Base-by-base conservation (phyloP, 1,139 yeast genomes). In the Zygosaccharomyces sapae region DNA sequence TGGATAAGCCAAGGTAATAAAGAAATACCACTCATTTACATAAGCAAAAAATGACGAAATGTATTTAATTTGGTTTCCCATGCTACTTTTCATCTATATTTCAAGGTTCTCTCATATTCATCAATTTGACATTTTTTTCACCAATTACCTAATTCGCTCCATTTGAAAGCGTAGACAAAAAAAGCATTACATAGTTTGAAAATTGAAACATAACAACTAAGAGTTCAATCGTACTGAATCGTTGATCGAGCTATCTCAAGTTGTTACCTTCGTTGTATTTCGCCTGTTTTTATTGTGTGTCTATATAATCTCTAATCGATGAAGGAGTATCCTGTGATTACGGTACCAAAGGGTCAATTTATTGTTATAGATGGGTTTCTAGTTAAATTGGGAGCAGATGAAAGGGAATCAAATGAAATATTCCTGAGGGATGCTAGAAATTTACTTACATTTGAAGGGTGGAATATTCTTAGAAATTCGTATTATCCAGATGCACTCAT, bases 311-410 rank as follows among this genome's bases (percentile, higher is more conserved):
- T 22, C 8, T 22, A 22, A 22, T 22, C 25, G 7, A 45, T 45
- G 47, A 24, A 36, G 13, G 37, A 20, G 20, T 45, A 40, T 16
- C 42, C 47, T 25, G 44, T 38, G 25, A 45, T 45, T 22, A 40
- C 47, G 10, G 31, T 40, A 13, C 33, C 41, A 20, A 37, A 33
- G 12, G 44, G 44, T 4, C 38, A 41, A 25, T 45, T 40, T 30
- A 33, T 41, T 16, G 40, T 45, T 16, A 37, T 45, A 4, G 47
- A 41, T 27, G 47, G 47, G 16, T 40, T 45, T 16, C 30, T 45
- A 10, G 44, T 45, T 18, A 41, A 42, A 13, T 24, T 45, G 7
- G 36, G 38, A 7, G 27, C 41, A 4, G 30, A 33, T 12, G 30
- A 38, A 25, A 38, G 30, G 12, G 41, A 30, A 20, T 13, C 18